Conservation (phyloP, 2,329 filamentous ascomycete species). For the Neoarthrinium moseri region DNA sequence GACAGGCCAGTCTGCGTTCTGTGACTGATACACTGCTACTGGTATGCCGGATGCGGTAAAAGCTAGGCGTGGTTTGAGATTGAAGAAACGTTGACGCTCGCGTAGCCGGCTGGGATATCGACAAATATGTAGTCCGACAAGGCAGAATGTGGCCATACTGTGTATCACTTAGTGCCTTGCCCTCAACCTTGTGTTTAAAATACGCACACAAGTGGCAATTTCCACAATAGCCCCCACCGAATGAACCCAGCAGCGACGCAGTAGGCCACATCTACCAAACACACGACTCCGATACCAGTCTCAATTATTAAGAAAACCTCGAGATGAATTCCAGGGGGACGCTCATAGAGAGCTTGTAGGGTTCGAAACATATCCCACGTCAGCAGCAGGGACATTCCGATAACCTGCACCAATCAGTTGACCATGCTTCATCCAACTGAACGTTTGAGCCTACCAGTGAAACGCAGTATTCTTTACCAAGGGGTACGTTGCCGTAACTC, state of each 20-base stretch:
- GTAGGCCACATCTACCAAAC: not conserved
- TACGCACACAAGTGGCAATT: not conserved
- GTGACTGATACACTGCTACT: not conserved
- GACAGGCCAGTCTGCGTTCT: not conserved
- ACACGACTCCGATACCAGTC: not conserved
- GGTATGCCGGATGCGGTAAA: not conserved
- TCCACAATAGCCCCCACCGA: not conserved
- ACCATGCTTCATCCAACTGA: not conserved
- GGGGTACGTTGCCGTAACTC: too few relatives aligned
- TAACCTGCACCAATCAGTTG: not conserved
- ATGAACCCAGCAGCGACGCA: not conserved
- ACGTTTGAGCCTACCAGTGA: not conserved
- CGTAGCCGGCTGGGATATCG: not conserved
- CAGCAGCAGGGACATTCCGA: not conserved
- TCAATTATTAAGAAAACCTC: not conserved
- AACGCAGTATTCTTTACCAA: too few relatives aligned
- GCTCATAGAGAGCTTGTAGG: not conserved
- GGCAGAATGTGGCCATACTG: not conserved
- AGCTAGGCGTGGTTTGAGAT: not conserved
- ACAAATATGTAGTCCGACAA: not conserved
- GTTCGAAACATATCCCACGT: not conserved
- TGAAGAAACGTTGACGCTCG: not conserved
- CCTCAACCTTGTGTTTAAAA: not conserved
- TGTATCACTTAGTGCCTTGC: not conserved
- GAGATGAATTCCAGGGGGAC: not conserved